Evolutionary conservation across 352 stramenopile species (phyloP).

Genomic region (Saprolegnia parasitica): DNA sequence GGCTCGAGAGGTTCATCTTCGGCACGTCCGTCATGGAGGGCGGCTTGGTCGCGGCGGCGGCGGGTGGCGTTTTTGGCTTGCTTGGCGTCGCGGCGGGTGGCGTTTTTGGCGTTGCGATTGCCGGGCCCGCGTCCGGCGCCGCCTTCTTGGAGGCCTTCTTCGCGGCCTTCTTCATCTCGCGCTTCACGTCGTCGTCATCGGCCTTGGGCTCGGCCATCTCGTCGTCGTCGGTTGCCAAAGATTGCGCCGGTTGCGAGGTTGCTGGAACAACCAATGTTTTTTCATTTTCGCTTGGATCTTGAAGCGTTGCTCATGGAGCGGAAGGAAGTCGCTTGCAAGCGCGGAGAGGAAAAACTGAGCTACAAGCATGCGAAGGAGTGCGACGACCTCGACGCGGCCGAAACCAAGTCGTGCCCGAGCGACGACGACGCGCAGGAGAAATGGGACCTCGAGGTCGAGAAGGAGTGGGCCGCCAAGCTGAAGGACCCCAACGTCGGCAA

Average conservation of each 20-base stretch:
- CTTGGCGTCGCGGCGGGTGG: neutral
- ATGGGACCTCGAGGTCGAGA: conserved; percentile 73
- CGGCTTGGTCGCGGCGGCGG: neutral
- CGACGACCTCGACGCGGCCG: conserved; percentile 18
- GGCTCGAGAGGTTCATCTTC: conserved; percentile 26
- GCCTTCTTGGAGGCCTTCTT: conserved; percentile 28
- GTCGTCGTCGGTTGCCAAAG: neutral
- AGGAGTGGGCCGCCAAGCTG: conserved; percentile 45
- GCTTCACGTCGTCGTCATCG: conserved; percentile 11
- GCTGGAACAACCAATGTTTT: neutral
- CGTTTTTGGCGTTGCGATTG: neutral
- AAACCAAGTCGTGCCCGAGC: neutral
- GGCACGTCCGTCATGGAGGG: conserved; percentile 20
- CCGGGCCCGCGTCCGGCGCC: neutral
- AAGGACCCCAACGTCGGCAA: conserved; percentile 43
- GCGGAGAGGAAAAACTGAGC: conserved; percentile 2
- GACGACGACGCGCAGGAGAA: conserved; percentile 36
- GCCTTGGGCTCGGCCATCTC: conserved; percentile 25
- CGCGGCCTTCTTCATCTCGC: conserved; percentile 19
- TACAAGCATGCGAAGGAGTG: conserved; percentile 19
- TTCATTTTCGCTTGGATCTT: neutral
- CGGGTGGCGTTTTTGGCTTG: neutral
- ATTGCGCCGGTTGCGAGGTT: neutral
- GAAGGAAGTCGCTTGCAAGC: conserved; percentile 16
- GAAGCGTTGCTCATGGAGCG: conserved; percentile 4